Evolutionary conservation across 768 basidiomycete species (phyloP), one percentile per base, ranked within the genome.

Genomic region (Ramaria sp.): DNA sequence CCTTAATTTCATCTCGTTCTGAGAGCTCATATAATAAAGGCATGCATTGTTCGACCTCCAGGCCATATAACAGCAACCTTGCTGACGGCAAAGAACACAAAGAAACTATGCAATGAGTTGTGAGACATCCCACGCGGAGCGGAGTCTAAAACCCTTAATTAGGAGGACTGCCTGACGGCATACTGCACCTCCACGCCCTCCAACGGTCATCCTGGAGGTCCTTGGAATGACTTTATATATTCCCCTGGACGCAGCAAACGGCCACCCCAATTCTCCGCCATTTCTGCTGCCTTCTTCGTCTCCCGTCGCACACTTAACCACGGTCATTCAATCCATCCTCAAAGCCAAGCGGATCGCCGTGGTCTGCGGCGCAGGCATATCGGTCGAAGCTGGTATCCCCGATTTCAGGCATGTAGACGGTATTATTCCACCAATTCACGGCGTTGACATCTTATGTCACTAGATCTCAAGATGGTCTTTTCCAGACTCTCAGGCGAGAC

Each of bases 301-400:
- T 7, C 55, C 55, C n/a, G 55, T 31, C 10, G 33, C 30, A 31
- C 55, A 57, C 42, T 37, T 57, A 37, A 57, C 45, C 22, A 20
- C 55, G 15, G 76, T 78, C 15, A 70, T 86, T 57, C 82, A 78
- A 64, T 74, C 87, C 31, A 82, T 91, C 60, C 66, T 87, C 64
- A 88, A 87, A 70, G 87, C 91, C 7, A 85, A 79, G 68, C 78
- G 87, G 52, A 78, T 93, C 64, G 88, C 91, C n/a, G 83, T 92
- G 62, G 80, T 93, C 55, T 89, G 84, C 67, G 91, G 90, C 60
- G 91, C 91, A 59, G 91, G 91, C 47, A 88, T 93, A 57, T 91
- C 89, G 58, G 88, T 91, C 11, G 79, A 82, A 39, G 87, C 89
- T 48, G 88, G 89, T 15, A 93, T 94, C 46, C 91, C 92, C 33